Percentiles rank a stretch among this genome's conserved stretches.
These are phyloP conservation scores for Albizia julibrissin DNA, from an alignment of 306 rosid genomes.

Conservation along the genomic window DNA sequence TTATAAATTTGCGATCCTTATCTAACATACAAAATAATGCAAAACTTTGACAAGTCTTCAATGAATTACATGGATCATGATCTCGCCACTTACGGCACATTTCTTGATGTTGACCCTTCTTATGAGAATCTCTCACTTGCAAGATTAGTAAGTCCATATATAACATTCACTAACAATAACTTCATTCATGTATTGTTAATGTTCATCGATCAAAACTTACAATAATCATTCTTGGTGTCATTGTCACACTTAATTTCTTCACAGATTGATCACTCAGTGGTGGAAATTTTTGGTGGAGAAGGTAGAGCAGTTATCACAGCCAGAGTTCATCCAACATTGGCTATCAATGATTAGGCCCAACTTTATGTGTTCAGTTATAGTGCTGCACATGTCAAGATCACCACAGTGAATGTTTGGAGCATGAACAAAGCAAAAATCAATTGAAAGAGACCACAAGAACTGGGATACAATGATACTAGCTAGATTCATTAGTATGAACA, in stretches of 20 bases:
- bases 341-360: conserved; percentile 13
- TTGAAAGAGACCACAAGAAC: conserved; percentile 10
- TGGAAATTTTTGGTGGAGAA: conserved; percentile 68
- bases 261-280: conserved; percentile 71
- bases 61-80: conserved; percentile 44
- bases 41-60: conserved; percentile 49
- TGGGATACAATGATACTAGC: no score
- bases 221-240: no score
- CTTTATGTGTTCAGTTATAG: conserved; percentile 62
- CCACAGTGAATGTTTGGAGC: conserved; percentile 62
- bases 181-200: no score
- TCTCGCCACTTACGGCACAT: conserved; percentile 52
- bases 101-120: conserved; percentile 51
- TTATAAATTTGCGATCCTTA: no score
- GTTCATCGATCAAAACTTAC: no score
- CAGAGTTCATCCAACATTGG: conserved; percentile 63
- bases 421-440: conserved; percentile 51
- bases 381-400: conserved; percentile 38
- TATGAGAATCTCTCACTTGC: conserved; percentile 19
- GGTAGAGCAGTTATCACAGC: conserved; percentile 63
- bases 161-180: no score
- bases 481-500: no score
- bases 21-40: no score
- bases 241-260: background rate
- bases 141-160: no score